Percentiles rank a stretch among this genome's conserved stretches.
phyloP scores from a whole-genome alignment of 78 protist species.

The Speleostelium caveatum region DNA sequence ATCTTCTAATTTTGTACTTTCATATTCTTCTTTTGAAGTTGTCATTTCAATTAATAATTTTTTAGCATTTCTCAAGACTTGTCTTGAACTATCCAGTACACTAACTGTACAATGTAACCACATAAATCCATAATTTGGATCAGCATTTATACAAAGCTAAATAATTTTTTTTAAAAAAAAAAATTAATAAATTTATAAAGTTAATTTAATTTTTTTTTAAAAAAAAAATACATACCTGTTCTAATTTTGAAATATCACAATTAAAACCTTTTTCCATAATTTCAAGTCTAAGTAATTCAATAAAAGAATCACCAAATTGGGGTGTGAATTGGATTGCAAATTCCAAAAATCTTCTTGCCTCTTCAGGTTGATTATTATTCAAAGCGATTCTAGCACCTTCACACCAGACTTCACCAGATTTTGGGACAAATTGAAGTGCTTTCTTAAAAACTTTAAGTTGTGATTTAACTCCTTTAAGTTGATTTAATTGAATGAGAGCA shows the following conservation, averaged over 20 bases:
- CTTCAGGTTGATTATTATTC: conserved; percentile 77
- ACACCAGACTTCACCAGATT: conserved; percentile 98
- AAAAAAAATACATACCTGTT: conserved; percentile 29
- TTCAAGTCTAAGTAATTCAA: conserved; percentile 88
- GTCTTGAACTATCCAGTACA: conserved; percentile 79
- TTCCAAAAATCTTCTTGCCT: conserved; percentile 81
- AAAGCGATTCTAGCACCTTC: conserved; percentile 95
- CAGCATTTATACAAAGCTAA: conserved; percentile 89
- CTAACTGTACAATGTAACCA: conserved; percentile 91
- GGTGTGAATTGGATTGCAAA: conserved; percentile 96
- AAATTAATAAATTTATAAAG: not conserved
- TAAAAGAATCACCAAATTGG: conserved; percentile 97
- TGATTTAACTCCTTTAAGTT: conserved; percentile 47
- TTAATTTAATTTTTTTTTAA: not conserved
- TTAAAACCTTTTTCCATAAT: conserved; percentile 80
- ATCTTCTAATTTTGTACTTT: conserved; percentile 8
- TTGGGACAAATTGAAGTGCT: conserved; percentile 85
- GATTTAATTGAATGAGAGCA: conserved; percentile 90
- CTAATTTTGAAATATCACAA: conserved; percentile 74
- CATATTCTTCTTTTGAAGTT: conserved; percentile 31
- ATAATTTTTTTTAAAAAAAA: too few relatives aligned
- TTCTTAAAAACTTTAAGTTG: conserved; percentile 76
- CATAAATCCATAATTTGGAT: conserved; percentile 95
- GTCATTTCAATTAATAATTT: conserved; percentile 59
- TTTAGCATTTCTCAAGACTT: conserved; percentile 84